Conservation (phyloP, 768 basidiomycete species). For the Podaxis carcinomalis region DNA sequence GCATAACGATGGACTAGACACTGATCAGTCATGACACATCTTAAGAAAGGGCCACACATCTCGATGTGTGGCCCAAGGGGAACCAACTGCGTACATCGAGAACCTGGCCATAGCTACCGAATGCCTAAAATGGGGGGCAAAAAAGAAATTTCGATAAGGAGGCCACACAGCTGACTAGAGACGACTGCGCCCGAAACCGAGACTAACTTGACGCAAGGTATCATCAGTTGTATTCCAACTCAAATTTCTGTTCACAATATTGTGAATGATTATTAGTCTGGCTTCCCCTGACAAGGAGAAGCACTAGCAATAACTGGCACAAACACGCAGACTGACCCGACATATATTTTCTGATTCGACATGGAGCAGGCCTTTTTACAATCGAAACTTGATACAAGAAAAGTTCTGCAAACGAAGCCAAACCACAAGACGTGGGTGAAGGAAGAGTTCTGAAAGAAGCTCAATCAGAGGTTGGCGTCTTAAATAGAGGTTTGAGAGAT, state of each 20-base stretch:
- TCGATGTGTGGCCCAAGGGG: background rate
- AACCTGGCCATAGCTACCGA: slow-evolving; percentile 76
- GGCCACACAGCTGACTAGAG: slow-evolving; percentile 26
- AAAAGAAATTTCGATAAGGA: slow-evolving; percentile 45
- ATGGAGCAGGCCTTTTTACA: slow-evolving; percentile 56
- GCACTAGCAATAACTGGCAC: slow-evolving; percentile 41
- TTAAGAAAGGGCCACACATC: background rate
- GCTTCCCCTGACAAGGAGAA: slow-evolving; percentile 45
- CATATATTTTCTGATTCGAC: slow-evolving; percentile 75
- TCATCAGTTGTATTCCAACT: slow-evolving; percentile 98
- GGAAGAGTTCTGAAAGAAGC: slow-evolving; percentile 7
- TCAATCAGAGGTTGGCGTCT: background rate
- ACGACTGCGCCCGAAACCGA: slow-evolving; percentile 33
- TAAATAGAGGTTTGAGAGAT: slow-evolving; percentile 7
- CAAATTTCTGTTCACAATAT: slow-evolving; percentile 73
- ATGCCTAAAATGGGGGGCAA: slow-evolving; percentile 66
- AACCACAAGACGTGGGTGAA: slow-evolving; percentile 10
- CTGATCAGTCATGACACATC: background rate
- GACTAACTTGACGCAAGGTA: slow-evolving; percentile 80
- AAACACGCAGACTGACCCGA: slow-evolving; percentile 83
- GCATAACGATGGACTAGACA: slow-evolving; percentile 92
- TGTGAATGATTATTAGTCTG: slow-evolving; percentile 56
- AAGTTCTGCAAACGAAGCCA: slow-evolving; percentile 32
- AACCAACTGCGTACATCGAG: slow-evolving; percentile 75
- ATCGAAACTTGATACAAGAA: slow-evolving; percentile 47